Evolutionary conservation across 1,284 basidiomycete genomes (phyloP).

Genomic region (Vanrija pseudolonga): DNA sequence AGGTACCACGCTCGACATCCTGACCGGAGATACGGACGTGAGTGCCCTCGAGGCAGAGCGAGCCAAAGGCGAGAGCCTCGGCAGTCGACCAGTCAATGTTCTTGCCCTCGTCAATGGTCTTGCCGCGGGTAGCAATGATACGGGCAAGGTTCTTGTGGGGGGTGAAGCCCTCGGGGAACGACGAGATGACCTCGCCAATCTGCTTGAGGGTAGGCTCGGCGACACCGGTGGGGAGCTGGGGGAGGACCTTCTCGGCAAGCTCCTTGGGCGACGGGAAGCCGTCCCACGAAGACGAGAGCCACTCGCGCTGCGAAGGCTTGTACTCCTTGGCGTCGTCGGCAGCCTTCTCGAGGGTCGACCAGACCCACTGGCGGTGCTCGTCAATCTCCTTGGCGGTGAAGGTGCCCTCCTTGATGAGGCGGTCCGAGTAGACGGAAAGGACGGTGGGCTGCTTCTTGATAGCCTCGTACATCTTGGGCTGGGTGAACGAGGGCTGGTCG

Average conservation of each 20-base stretch:
- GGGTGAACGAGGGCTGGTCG: slow-evolving; percentile 98
- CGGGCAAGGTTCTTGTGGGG: slow-evolving; percentile 92
- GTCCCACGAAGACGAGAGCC: slow-evolving; percentile 97
- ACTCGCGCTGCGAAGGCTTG: slow-evolving; percentile 86
- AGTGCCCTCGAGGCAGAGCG: slow-evolving; percentile 85
- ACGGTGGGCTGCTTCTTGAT: slow-evolving; percentile 93
- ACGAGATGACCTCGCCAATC: slow-evolving; percentile 81
- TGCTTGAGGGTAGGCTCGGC: slow-evolving; percentile 73
- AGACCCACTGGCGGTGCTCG: slow-evolving; percentile 99
- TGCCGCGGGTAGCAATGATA: slow-evolving; percentile 82
- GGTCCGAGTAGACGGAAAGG: slow-evolving; percentile 85
- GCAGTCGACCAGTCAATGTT: slow-evolving; percentile 99
- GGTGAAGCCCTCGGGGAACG: slow-evolving; percentile 78
- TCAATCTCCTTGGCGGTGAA: slow-evolving; percentile 96
- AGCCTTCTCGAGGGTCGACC: slow-evolving; percentile 96
- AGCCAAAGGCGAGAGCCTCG: slow-evolving; percentile 94
- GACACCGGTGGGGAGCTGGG: slow-evolving; percentile 81
- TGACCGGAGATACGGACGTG: slow-evolving; percentile 96
- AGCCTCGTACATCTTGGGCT: slow-evolving; percentile 97
- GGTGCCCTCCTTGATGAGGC: slow-evolving; percentile 83
- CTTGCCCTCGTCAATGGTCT: slow-evolving; percentile 82
- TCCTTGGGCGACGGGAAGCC: slow-evolving; percentile 98
- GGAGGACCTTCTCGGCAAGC: slow-evolving; percentile 86
- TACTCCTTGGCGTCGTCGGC: slow-evolving; percentile 89
- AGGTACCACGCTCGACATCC: slow-evolving; percentile 98